phyloP scores from a whole-genome alignment of 2,329 filamentous ascomycete species.

The Aspergillus sp. region DNA sequence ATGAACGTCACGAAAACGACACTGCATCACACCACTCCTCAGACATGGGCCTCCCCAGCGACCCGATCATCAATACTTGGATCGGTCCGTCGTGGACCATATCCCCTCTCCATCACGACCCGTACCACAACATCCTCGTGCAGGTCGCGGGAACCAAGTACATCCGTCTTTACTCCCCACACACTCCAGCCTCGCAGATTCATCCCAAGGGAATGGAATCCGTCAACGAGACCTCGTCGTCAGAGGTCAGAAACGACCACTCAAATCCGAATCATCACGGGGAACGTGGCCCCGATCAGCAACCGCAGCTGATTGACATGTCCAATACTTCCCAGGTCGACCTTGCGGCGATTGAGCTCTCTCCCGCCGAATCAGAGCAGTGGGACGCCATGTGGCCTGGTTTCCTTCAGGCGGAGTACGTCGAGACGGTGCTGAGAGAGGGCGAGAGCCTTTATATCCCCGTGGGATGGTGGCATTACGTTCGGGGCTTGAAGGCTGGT shows the following conservation, averaged over 20 bases:
- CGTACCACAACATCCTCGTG: conserved; percentile 86
- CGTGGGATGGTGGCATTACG: conserved; percentile 97
- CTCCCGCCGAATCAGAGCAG: conserved; percentile 41
- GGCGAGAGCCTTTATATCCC: conserved; percentile 90
- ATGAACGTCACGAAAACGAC: neutral
- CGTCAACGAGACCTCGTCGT: conserved; percentile 22
- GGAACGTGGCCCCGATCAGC: conserved; percentile 3
- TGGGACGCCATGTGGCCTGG: conserved; percentile 51
- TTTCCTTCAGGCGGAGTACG: conserved; percentile 63
- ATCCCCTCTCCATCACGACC: conserved; percentile 89
- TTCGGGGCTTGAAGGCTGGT: conserved; percentile 78
- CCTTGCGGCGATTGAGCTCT: conserved; percentile 65
- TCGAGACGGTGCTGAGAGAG: conserved; percentile 73
- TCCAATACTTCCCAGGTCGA: conserved; percentile 83
- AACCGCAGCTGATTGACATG: conserved; percentile 67
- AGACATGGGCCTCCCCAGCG: conserved; percentile 24
- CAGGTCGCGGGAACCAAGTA: conserved; percentile 93
- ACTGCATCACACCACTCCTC: conserved; percentile 10
- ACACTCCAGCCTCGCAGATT: conserved; percentile 49
- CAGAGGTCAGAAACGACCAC: conserved; percentile 1
- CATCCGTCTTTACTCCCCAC: conserved; percentile 78
- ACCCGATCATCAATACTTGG: conserved; percentile 84
- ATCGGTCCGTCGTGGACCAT: conserved; percentile 85
- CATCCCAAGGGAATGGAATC: conserved; percentile 40
- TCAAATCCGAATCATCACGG: neutral